Evolutionary conservation across 345 rosid genomes (phyloP).

Genomic region (Salix dunnii): DNA sequence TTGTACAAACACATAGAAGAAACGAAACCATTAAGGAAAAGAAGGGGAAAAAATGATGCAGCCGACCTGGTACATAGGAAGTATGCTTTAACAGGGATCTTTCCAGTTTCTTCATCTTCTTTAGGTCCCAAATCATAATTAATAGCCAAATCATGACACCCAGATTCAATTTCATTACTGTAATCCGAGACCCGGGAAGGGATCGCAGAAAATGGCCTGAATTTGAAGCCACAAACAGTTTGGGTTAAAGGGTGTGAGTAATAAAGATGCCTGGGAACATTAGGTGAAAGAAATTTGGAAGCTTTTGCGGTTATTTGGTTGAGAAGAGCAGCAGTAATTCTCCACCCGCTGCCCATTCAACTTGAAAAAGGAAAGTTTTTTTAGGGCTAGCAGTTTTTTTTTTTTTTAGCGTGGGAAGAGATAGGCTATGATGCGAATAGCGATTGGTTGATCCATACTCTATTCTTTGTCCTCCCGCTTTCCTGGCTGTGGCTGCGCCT

Average conservation of each 20-base stretch:
- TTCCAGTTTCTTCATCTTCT: constrained; percentile 59
- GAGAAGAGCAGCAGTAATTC: constrained; percentile 41
- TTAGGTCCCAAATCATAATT: constrained; percentile 30
- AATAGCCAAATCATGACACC: constrained; percentile 38
- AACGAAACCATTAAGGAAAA: background rate
- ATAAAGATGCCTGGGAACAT: constrained; percentile 1
- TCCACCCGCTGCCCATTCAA: constrained; percentile 76
- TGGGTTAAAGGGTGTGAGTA: constrained; percentile 1
- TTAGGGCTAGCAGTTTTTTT: background rate
- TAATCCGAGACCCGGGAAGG: constrained; percentile 53
- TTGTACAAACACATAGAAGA: background rate
- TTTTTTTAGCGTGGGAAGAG: background rate
- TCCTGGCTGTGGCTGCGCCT: background rate
- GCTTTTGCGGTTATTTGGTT: constrained; percentile 26
- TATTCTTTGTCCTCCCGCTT: background rate
- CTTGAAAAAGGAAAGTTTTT: background rate
- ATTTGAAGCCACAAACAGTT: constrained; percentile 8
- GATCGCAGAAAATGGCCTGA: constrained; percentile 52
- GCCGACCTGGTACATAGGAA: constrained; percentile 78
- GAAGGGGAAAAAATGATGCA: background rate
- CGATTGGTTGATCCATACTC: background rate
- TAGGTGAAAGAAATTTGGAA: constrained; percentile 3
- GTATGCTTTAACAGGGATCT: constrained; percentile 76
- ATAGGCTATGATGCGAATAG: background rate
- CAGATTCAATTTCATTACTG: constrained; percentile 46